A percentile compares a stretch with the other conserved stretches of the same genome.
Evolutionary conservation across 2,329 filamentous ascomycete species (phyloP).

Genomic region (Cordyceps javanica): DNA sequence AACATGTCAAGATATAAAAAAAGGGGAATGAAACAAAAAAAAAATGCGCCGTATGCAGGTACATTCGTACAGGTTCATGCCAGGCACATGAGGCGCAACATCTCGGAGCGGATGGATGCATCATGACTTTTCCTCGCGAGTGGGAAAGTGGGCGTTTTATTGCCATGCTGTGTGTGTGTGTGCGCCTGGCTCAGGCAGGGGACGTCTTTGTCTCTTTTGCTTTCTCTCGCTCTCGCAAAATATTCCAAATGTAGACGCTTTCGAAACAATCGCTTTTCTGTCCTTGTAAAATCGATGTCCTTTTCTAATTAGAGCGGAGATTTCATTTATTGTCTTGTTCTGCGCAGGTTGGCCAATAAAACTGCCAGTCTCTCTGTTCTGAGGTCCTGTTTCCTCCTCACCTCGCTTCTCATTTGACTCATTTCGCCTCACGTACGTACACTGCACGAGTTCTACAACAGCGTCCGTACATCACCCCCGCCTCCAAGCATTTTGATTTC

Average conservation of each 20-base stretch:
- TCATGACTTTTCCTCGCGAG: no score
- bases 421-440: background rate
- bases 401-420: no score
- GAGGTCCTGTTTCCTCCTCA: background rate
- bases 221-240: background rate
- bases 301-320: slow-evolving; percentile 1
- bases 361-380: background rate
- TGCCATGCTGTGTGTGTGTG: background rate
- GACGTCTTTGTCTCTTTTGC: no score
- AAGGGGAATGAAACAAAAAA: no score
- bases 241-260: background rate
- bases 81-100: background rate
- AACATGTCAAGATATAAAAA: no score
- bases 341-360: background rate
- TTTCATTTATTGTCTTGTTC: background rate
- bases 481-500: background rate
- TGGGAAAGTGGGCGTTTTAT: no score
- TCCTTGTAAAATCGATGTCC: no score
- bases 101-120: background rate
- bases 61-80: background rate
- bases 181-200: no score
- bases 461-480: background rate
- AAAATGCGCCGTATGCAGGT: background rate
- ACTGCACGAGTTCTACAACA: background rate
- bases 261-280: background rate